Base-by-base conservation (phyloP, 176 grass and related monocot species). In the Oryza meyeriana region DNA sequence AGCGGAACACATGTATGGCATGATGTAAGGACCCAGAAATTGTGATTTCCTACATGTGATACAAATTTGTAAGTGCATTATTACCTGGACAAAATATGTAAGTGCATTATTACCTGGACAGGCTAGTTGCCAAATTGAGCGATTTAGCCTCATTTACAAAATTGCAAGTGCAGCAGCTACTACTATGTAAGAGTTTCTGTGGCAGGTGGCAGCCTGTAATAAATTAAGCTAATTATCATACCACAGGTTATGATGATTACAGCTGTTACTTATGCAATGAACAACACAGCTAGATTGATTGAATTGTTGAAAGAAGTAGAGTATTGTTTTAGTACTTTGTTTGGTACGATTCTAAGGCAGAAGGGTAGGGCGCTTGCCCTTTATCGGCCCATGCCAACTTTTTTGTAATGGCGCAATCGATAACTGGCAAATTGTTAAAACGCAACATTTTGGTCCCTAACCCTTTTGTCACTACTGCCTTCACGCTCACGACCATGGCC, bases 1-100 rank as follows among this genome's bases (percentile, higher is more conserved):
- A 98, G 78, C 82, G 33, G 52, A 98, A 98, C 48, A 98, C 95
- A 66, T 95, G 84, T 52, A 88, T 72, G 45, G 87, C 90, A 85
- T 98, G 90, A 61, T 89, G 77, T 76, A 93, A 80, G 12, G 92
- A 93, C 79, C 92, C 92, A 4, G 75, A 42, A 64, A 71, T 77
- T 10, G 90, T 82, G 67, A 98, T 91, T 86, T 98, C 95, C 92
- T 94, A 72, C 78, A 90, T 36, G 27, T 45, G n/a, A 82, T 38
- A 80, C 78, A 77, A 89, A 17, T 59, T 50, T 76, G 79, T 74
- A 74, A 73, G 36, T 65, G 39, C 12, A 36, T 26, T 77, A 72
- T 82, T 41, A 74, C 57, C 24, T 28, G 30, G 7, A 71, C 27
- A 57, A 41, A 62, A 9, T 22, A 47, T 76, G 79, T 74, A 74